Evolutionary conservation across 1,284 basidiomycete genomes (phyloP).

Genomic region (Pseudozyma tsukubaensis): DNA sequence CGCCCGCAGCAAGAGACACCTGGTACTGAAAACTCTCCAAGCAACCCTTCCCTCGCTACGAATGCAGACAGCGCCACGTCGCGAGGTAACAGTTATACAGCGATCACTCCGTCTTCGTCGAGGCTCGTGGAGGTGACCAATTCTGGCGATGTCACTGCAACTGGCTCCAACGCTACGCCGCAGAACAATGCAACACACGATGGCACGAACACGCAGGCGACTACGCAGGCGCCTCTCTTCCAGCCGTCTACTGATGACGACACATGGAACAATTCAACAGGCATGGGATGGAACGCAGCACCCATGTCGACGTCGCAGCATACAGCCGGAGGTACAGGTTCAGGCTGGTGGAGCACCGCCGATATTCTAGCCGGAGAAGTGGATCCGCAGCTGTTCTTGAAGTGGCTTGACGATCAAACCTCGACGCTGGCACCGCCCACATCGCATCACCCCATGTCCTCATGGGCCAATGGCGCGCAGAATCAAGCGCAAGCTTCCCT

Average conservation of each 20-base stretch:
- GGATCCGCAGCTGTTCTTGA: slow-evolving; percentile 47
- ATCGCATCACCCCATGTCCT: slow-evolving; percentile 41
- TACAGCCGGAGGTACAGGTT: slow-evolving; percentile 24
- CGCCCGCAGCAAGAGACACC: slow-evolving; percentile 7
- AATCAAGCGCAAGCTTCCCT: background rate
- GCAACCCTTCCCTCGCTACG: slow-evolving; percentile 1
- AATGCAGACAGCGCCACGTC: slow-evolving; percentile 2
- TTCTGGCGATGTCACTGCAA: background rate
- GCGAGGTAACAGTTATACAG: background rate
- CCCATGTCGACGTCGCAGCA: slow-evolving; percentile 13
- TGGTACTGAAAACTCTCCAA: background rate
- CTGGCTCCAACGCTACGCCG: background rate
- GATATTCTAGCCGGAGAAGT: slow-evolving; percentile 48
- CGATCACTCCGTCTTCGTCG: no score
- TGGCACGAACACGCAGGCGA: no score
- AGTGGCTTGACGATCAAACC: slow-evolving; percentile 52
- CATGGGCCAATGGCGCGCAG: slow-evolving; percentile 30
- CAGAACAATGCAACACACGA: background rate
- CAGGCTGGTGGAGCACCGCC: slow-evolving; percentile 50
- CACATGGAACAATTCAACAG: slow-evolving; percentile 4
- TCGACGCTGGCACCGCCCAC: slow-evolving; percentile 37
- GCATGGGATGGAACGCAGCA: slow-evolving; percentile 11
- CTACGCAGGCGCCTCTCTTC: background rate
- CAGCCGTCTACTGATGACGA: background rate
- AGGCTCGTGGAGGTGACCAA: background rate